Percentiles rank a stretch among this genome's conserved stretches.
phyloP scores from a whole-genome alignment of 306 rosid genomes.

The Cucurbita ficifolia region DNA sequence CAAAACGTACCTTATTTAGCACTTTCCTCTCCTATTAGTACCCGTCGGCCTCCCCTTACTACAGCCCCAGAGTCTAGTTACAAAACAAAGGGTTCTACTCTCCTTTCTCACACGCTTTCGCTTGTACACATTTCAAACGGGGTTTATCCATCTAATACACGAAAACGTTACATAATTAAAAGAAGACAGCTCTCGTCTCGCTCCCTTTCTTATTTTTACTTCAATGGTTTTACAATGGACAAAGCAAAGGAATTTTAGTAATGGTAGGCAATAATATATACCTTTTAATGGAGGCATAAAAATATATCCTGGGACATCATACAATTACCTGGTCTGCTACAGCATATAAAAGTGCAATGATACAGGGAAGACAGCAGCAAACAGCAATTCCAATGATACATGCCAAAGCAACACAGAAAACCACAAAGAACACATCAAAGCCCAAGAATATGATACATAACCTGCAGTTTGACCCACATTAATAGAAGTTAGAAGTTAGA shows the following conservation, averaged over 20 bases:
- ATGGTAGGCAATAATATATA: background rate
- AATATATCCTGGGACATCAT: background rate
- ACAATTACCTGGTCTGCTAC: conserved; percentile 85
- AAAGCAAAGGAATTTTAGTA: background rate
- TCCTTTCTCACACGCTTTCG: background rate
- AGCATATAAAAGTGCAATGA: conserved; percentile 59
- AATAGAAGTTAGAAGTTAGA: conserved; percentile 31
- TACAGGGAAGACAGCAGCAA: conserved; percentile 85
- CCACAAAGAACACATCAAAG: conserved; percentile 94
- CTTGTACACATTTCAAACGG: background rate
- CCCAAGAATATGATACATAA: conserved; percentile 86
- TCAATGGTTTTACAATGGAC: background rate
- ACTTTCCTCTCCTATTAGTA: background rate
- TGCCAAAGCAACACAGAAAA: conserved; percentile 95
- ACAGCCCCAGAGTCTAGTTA: background rate
- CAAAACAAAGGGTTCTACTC: background rate
- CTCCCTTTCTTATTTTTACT: background rate
- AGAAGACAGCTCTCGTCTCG: background rate
- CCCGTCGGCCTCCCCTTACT: background rate
- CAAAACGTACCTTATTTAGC: background rate
- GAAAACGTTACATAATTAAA: background rate
- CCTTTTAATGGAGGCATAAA: conserved; percentile 3
- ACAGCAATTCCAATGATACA: conserved; percentile 88
- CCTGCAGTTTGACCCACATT: conserved; percentile 58
- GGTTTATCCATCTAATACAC: background rate